Conservation (phyloP, 768 basidiomycete genomes). For the Mycena polygramma region DNA sequence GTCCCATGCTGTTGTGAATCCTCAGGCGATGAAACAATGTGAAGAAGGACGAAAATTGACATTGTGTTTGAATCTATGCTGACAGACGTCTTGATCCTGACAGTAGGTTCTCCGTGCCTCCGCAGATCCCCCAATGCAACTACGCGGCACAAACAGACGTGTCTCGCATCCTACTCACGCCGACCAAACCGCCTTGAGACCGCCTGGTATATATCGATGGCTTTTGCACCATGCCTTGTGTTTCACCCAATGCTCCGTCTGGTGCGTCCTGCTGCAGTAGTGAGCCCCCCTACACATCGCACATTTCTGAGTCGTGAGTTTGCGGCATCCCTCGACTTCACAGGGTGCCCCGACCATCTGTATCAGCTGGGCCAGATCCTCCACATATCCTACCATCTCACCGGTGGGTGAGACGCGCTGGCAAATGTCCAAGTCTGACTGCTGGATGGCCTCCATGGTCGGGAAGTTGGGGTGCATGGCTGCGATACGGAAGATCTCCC, state of each 20-base stretch:
- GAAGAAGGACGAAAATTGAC: too few relatives aligned
- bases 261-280: slow-evolving; percentile 19
- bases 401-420: slow-evolving; percentile 16
- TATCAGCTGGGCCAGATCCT: not conserved
- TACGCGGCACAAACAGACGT: too few relatives aligned
- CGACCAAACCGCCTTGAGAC: too few relatives aligned
- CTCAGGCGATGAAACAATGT: too few relatives aligned
- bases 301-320: slow-evolving; percentile 20
- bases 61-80: too few relatives aligned
- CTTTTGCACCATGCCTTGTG: slow-evolving; percentile 28
- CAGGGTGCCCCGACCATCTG: too few relatives aligned
- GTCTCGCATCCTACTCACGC: too few relatives aligned
- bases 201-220: slow-evolving; percentile 22
- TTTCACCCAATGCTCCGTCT: slow-evolving; percentile 21
- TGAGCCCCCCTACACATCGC: slow-evolving; percentile 18
- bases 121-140: too few relatives aligned
- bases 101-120: too few relatives aligned
- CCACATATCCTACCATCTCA: slow-evolving; percentile 15
- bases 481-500: slow-evolving; percentile 29
- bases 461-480: slow-evolving; percentile 28
- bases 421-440: slow-evolving; percentile 21
- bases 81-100: too few relatives aligned
- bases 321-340: too few relatives aligned
- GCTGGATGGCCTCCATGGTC: slow-evolving; percentile 18
- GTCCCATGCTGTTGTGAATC: too few relatives aligned